These are phyloP conservation scores for Leccinum boreale DNA, from an alignment of 768 basidiomycete genomes.

Conservation along the genomic window DNA sequence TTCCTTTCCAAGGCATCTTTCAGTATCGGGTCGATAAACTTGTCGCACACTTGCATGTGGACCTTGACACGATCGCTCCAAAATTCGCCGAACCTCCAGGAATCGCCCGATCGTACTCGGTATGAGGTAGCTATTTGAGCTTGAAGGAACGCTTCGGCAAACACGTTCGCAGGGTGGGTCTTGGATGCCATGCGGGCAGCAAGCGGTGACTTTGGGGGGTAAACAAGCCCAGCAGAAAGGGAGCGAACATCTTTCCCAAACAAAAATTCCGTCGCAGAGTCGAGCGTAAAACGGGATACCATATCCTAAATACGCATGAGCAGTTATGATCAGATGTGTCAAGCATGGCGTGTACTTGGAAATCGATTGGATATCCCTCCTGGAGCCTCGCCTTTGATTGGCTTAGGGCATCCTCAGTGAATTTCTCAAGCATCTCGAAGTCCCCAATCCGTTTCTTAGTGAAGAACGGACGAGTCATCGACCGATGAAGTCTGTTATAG, in stretches of 20 bases:
- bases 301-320: constrained; percentile 38
- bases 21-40: constrained; percentile 54
- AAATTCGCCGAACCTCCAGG: constrained; percentile 55
- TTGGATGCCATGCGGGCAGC: constrained; percentile 5
- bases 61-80: constrained; percentile 44
- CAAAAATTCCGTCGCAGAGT: constrained; percentile 57
- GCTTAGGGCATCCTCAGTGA: constrained; percentile 45
- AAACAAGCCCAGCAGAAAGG: constrained; percentile 46
- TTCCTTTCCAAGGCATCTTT: constrained; percentile 43
- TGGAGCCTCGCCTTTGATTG: constrained; percentile 42
- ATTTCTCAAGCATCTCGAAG: constrained; percentile 53
- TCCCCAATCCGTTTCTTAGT: constrained; percentile 49
- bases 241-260: constrained; percentile 49
- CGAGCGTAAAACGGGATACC: constrained; percentile 55
- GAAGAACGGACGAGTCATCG: constrained; percentile 60
- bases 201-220: constrained; percentile 34
- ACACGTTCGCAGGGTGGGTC: constrained; percentile 37
- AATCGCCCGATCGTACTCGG: constrained; percentile 38
- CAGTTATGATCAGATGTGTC: not conserved
- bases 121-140: constrained; percentile 42
- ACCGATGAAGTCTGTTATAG: not conserved
- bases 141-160: constrained; percentile 48
- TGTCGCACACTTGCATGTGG: constrained; percentile 46
- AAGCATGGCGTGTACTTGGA: constrained; percentile 39
- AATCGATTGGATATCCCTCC: constrained; percentile 51